Conservation (phyloP, 2,329 filamentous ascomycete species). For the Neofusicoccum laricinum region DNA sequence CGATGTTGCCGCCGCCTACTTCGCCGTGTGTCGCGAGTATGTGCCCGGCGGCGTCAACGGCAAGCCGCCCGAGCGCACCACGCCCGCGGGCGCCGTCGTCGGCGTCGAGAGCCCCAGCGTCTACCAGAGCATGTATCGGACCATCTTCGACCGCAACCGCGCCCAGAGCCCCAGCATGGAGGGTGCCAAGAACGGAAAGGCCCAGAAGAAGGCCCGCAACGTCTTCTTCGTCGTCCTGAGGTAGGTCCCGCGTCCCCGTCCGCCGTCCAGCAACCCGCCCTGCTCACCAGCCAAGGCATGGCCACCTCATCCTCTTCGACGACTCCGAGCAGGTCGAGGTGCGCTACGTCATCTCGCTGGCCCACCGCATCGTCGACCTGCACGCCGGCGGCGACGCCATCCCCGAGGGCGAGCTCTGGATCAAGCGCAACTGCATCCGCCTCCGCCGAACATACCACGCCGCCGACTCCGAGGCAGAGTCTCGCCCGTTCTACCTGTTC, state of each 20-base stretch:
- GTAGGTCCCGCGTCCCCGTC: conserved; percentile 45
- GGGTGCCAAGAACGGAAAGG: conserved; percentile 45
- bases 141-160: conserved; percentile 75
- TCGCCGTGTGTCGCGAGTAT: conserved; percentile 92
- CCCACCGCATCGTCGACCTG: conserved; percentile 80
- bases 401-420: conserved; percentile 89
- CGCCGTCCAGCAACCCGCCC: neutral
- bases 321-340: conserved; percentile 94
- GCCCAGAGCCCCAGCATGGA: conserved; percentile 59
- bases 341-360: conserved; percentile 88
- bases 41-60: conserved; percentile 88
- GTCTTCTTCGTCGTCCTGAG: conserved; percentile 90
- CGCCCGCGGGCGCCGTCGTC: conserved; percentile 74
- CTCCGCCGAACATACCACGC: conserved; percentile 64
- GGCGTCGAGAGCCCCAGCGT: conserved; percentile 84
- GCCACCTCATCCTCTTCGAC: conserved; percentile 96
- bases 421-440: conserved; percentile 88
- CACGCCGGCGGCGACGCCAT: conserved; percentile 76
- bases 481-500: conserved; percentile 90
- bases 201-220: conserved; percentile 66
- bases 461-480: conserved; percentile 54
- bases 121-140: conserved; percentile 97
- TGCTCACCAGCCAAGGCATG: conserved; percentile 60
- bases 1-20: conserved; percentile 86
- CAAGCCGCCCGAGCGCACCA: conserved; percentile 83